Percentiles rank a stretch among this genome's conserved stretches.
Conservation (phyloP, 495 filamentous ascomycete genomes). For the Aspergillus panamensis region DNA sequence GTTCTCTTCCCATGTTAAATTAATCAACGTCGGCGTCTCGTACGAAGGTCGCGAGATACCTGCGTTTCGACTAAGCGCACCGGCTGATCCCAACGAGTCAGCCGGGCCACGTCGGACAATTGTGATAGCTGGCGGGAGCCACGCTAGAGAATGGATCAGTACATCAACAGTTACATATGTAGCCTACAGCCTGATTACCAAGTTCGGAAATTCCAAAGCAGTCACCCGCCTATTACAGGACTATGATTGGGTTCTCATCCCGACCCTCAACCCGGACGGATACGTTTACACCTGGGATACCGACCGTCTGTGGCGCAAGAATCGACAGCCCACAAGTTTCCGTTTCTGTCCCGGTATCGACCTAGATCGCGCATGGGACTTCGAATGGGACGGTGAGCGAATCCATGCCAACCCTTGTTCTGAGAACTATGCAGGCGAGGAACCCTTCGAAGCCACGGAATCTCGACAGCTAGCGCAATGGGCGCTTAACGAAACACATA, state of each 20-base stretch:
- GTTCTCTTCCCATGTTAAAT: constrained; percentile 72
- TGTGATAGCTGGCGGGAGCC: constrained; percentile 77
- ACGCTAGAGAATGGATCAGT: constrained; percentile 95
- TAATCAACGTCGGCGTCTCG: constrained; percentile 72
- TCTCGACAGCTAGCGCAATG: constrained; percentile 72
- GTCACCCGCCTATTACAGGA: constrained; percentile 73
- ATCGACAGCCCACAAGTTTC: constrained; percentile 77
- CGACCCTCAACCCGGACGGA: constrained; percentile 88
- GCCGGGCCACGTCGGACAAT: constrained; percentile 65
- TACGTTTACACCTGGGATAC: constrained; percentile 91
- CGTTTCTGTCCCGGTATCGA: constrained; percentile 85
- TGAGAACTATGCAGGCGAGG: constrained; percentile 82
- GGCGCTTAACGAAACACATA: constrained; percentile 76
- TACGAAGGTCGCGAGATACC: constrained; percentile 85
- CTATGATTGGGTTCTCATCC: constrained; percentile 86
- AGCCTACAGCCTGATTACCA: constrained; percentile 82
- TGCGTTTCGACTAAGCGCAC: constrained; percentile 73
- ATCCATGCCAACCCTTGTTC: constrained; percentile 80
- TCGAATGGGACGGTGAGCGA: constrained; percentile 71
- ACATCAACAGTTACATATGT: constrained; percentile 88
- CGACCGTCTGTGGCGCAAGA: constrained; percentile 95
- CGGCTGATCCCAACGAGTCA: constrained; percentile 40
- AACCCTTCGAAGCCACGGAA: constrained; percentile 81
- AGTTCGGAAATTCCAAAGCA: constrained; percentile 62
- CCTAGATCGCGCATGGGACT: constrained; percentile 81